A percentile compares a stretch with the other conserved stretches of the same genome.
Evolutionary conservation across 257 asterid species (phyloP).

Genomic region (Leptodermis oblonga): DNA sequence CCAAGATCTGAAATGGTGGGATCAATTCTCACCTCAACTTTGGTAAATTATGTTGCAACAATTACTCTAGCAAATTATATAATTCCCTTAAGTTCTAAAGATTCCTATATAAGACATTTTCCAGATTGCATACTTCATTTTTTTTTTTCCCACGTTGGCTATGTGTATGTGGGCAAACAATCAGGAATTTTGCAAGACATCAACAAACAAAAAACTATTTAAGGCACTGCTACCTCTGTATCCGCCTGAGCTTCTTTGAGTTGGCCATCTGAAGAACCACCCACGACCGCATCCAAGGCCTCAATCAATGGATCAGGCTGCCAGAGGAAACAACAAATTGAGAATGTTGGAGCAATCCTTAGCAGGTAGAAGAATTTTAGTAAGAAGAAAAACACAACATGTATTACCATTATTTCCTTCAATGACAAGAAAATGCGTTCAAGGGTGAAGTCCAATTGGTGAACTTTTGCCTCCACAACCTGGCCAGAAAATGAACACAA

Average conservation of each 20-base stretch:
- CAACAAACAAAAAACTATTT: conserved; percentile 2
- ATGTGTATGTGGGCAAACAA: background rate
- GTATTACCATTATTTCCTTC: conserved; percentile 72
- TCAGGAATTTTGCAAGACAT: background rate
- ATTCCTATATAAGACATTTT: too few species aligned
- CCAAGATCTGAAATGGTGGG: background rate
- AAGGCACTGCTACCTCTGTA: conserved; percentile 41
- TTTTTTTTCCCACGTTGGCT: too few species aligned
- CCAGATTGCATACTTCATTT: background rate
- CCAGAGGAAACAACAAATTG: conserved; percentile 16
- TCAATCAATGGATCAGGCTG: conserved; percentile 92
- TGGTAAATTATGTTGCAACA: background rate
- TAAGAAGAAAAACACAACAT: conserved; percentile 11
- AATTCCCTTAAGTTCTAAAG: too few species aligned
- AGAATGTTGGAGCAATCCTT: background rate
- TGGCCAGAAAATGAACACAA: conserved; percentile 31
- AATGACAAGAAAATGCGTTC: conserved; percentile 86
- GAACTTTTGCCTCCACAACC: conserved; percentile 92
- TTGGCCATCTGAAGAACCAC: conserved; percentile 57
- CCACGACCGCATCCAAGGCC: conserved; percentile 88
- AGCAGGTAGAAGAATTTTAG: conserved; percentile 8
- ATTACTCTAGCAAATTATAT: background rate
- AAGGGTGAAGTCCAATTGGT: conserved; percentile 79
- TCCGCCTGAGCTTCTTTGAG: conserved; percentile 69
- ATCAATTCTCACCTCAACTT: background rate